These are phyloP conservation scores for Diaporthe capsici DNA, from an alignment of 2,329 filamentous ascomycete species.

Conservation along the genomic window DNA sequence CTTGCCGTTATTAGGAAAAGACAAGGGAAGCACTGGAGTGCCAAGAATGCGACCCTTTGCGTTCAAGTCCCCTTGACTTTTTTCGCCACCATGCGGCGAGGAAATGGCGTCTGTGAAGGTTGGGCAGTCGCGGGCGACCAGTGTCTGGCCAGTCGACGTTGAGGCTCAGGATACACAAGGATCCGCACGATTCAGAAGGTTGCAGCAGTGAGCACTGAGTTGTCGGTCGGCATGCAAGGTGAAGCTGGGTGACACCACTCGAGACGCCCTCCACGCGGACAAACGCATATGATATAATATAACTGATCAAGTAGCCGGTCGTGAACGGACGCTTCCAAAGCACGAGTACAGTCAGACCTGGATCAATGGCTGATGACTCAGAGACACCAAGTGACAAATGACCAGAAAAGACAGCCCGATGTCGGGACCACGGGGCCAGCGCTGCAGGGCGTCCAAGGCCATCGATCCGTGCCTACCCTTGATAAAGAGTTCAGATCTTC, in stretches of 20 bases:
- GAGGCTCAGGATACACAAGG: constrained; percentile 26
- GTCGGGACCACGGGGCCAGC: constrained; percentile 12
- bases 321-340: background rate
- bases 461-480: constrained; percentile 26
- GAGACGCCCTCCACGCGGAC: background rate
- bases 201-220: constrained; percentile 21
- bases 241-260: constrained; percentile 22
- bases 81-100: constrained; percentile 23
- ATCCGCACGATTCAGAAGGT: constrained; percentile 26
- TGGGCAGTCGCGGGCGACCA: background rate
- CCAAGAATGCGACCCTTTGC: constrained; percentile 17
- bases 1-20: background rate
- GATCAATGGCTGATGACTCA: constrained; percentile 12
- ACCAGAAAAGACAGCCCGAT: constrained; percentile 5
- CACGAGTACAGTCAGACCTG: constrained; percentile 8
- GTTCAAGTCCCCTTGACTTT: constrained; percentile 5
- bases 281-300: constrained; percentile 17
- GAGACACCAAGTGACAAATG: constrained; percentile 17
- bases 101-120: background rate
- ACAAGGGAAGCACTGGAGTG: background rate
- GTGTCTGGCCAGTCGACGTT: constrained; percentile 11
- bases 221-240: constrained; percentile 29
- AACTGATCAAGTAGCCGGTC: background rate
- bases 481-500: constrained; percentile 32
- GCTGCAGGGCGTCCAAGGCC: constrained; percentile 13